Evolutionary conservation across 2,329 filamentous ascomycete species (phyloP), one percentile per base, ranked within the genome.

Genomic region (Apiospora marii): DNA sequence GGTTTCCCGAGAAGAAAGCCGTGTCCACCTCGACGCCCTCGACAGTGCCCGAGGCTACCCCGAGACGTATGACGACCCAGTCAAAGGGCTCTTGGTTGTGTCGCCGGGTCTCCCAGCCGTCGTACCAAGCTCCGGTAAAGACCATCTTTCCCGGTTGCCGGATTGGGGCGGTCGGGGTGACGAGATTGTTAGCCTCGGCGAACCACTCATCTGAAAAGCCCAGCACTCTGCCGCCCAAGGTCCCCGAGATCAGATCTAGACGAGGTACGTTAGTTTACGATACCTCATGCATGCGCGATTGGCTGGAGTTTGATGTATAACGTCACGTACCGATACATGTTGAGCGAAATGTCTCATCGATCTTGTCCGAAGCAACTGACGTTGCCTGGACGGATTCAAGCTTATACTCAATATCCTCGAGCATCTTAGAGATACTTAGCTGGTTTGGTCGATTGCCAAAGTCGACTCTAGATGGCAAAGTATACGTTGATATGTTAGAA

Each of bases 21-120:
- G 94, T 96, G 83, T 96, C 93, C 75, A 96, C 87, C 83, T 96
- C 94, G 68, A 95, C 85, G 22, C 94, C 94, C 73, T 89, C 87
- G 41, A 96, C 89, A 22, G 87, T 92, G 67, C 93, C 94, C 1
- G 91, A 93, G 13, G 92, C 89, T 49, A 93, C 91, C 68, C 91
- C 91, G 7, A 93, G 85, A 71, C 90, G 88, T 74, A 92, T 87
- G 73, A 92, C 85, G 27, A 91, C 91, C 86, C 90, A 93, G 84
- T 93, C 91, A 76, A 92, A 92, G 0, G 88, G 85, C 73, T 87
- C 88, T 14, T 85, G 79, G 81, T 93, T 93, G 83, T 93, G 91
- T 75, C 91, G 84, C 69, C 91, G 85, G 16, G 91, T 92, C 82
- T 93, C 91, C 90, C 90, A 92, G 70, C 91, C 91, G 78, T 93